Base-by-base conservation (phyloP, 2,329 filamentous ascomycete genomes). In the Ophiostoma perfectum region DNA sequence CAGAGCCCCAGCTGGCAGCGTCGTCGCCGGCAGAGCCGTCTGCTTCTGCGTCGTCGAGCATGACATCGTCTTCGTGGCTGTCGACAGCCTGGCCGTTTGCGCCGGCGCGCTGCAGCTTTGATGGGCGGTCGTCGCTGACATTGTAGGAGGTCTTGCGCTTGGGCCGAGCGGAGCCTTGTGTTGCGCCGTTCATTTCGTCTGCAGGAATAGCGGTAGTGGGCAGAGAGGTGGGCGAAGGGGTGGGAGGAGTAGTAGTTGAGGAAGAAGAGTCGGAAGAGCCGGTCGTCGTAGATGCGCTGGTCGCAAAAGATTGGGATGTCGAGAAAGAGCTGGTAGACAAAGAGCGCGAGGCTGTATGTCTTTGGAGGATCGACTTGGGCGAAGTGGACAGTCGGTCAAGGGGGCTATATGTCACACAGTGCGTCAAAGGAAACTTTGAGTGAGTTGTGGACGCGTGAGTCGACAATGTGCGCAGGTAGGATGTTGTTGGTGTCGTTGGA, bases 121-220 rank as follows among this genome's bases (percentile, higher is more conserved):
- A 64, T 9, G 74, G 74, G 5, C 74, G 73, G 65, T 68, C 70
- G 42, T 70, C 71, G 67, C 70, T 68, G 39, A 66, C 67, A 3
- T 65, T 62, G 42, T 71, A 69, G 14, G 73, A 71, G 36, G 73
- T 70, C 70, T 75, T 74, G 55, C 74, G 74, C 73, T 76, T 27
- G 27, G 27, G 27, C 27, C 27, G 27, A 27, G 27, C 27, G 27
- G 27, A 27, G 27, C 27, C 27, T 27, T 27, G 27, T 27, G 27
- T 27, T 27, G 27, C 27, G 27, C 27, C 27, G 27, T 27, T 74
- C 74, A 75, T 75, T n/a, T 55, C 52, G 4, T 60, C 67, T 65
- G 66, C 36, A 9, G 52, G 16, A 6, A 64, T 42, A 11, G 49
- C 11, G 14, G 49, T 27, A 11, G 8, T n/a, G 11, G 49, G 7